Evolutionary conservation across 257 asterid species (phyloP), one percentile per base, ranked within the genome.

Genomic region (Sherardia arvensis): DNA sequence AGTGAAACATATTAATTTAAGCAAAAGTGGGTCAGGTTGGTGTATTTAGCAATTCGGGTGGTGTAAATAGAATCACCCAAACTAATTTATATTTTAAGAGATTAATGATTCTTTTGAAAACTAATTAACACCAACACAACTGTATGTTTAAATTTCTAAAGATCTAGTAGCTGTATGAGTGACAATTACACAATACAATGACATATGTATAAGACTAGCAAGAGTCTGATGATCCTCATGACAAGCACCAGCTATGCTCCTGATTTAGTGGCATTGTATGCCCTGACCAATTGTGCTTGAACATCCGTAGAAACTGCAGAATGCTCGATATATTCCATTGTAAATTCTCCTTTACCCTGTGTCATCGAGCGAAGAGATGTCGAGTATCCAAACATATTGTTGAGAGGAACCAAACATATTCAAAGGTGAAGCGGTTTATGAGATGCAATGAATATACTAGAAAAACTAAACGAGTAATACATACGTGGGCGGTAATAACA

Each of bases 331-430:
- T 93, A 93, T 75, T 93, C 99, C 99, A 90, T 93, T 22, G 99
- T 90, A 76, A 93, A 93, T 81, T 93, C 99, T 12, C 99, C 99
- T 84, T 93, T 93, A 3, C 99, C 99, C 97, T 93, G 77, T 47
- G 99, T 93, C 99, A 93, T 90, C 47, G 99, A 93, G 34, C 97
- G 95, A 29, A 92, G 96, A 66, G 97, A 72, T 5, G 99, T 92
- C 18, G 99, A 89, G 71, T 92, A 92, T 59, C 97, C 99, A 73
- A 93, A 93, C 97, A 90, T 93, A 76, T 87, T 87, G 85, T 93
- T 93, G 68, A 93, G 96, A 66, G 99, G 99, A 33, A 93, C 97
- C 99, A 3, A 57, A 28, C 12, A 57, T 57, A 18, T 25, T 57
- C 22, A 57, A 17, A n/a, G 17, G 7, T 17, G 17, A 20, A 27